Conservation (phyloP, 306 rosid genomes). For the Castanopsis chinensis region DNA sequence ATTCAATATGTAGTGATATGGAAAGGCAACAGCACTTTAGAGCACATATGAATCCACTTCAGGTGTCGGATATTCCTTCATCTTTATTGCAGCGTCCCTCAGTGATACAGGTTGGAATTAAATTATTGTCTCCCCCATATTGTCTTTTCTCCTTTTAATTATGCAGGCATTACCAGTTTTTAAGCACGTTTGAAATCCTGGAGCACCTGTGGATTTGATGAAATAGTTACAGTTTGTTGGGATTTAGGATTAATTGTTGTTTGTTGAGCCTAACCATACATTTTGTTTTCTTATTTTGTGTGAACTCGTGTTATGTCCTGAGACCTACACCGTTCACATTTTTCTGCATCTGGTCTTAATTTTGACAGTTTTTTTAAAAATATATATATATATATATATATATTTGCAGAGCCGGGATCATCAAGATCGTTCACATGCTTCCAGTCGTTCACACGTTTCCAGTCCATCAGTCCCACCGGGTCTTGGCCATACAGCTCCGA, state of each 20-base stretch:
- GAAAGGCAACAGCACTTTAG: conserved; percentile 63
- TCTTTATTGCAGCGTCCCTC: conserved; percentile 37
- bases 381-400: too few species aligned
- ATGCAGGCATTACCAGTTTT: background rate
- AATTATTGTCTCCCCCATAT: background rate
- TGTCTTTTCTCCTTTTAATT: background rate
- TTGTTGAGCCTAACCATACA: background rate
- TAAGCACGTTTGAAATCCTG: background rate
- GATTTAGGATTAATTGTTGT: background rate
- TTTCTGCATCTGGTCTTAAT: background rate
- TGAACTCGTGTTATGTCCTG: background rate
- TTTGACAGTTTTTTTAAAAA: too few species aligned
- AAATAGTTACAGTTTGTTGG: background rate
- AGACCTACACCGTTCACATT: background rate
- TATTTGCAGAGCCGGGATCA: conserved; percentile 47
- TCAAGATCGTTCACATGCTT: conserved; percentile 22
- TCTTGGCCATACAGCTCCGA: conserved; percentile 12
- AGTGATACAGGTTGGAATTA: conserved; percentile 51
- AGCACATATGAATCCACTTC: conserved; percentile 45
- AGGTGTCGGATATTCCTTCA: conserved; percentile 40
- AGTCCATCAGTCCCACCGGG: too few species aligned
- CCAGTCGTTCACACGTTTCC: conserved; percentile 1
- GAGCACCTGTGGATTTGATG: background rate
- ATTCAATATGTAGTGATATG: conserved; percentile 41
- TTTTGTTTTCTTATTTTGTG: background rate